Conservation (phyloP, 1,284 basidiomycete genomes). For the Gymnopus androsaceus region DNA sequence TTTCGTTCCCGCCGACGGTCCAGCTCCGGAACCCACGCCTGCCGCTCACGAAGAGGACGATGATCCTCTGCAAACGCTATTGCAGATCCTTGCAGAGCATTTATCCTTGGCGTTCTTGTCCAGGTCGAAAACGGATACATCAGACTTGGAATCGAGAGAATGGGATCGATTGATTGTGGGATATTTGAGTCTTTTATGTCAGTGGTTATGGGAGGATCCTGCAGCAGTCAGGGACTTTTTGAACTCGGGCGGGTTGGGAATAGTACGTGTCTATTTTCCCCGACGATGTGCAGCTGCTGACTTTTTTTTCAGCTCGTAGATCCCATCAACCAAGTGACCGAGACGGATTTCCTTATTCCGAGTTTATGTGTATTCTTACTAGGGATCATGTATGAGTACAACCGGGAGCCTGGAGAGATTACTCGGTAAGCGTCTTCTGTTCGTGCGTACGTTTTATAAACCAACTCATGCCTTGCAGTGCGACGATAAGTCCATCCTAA, state of each 20-base stretch:
- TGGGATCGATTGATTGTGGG: slow-evolving; percentile 91
- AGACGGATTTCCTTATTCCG: slow-evolving; percentile 85
- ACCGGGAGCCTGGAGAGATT: slow-evolving; percentile 90
- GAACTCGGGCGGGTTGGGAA: slow-evolving; percentile 86
- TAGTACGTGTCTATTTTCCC: slow-evolving; percentile 58
- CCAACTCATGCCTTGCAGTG: slow-evolving; percentile 40
- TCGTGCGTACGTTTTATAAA: neutral
- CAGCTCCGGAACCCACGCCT: slow-evolving; percentile 34
- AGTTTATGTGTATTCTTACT: slow-evolving; percentile 91
- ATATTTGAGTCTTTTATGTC: slow-evolving; percentile 81
- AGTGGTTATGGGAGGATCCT: slow-evolving; percentile 98
- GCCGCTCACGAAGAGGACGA: slow-evolving; percentile 51
- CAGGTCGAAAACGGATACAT: slow-evolving; percentile 68
- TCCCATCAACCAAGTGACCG: slow-evolving; percentile 88
- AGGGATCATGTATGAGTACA: slow-evolving; percentile 93
- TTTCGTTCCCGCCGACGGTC: slow-evolving; percentile 75
- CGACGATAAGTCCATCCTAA: slow-evolving; percentile 86
- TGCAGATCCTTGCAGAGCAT: slow-evolving; percentile 76
- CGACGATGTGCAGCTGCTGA: neutral
- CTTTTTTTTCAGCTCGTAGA: slow-evolving; percentile 75
- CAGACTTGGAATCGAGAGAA: slow-evolving; percentile 67
- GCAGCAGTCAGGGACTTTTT: slow-evolving; percentile 87
- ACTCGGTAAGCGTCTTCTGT: slow-evolving; percentile 58
- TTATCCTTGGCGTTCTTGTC: slow-evolving; percentile 70
- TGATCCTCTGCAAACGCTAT: slow-evolving; percentile 65